Evolutionary conservation across 371 early-diverging fungal genomes (phyloP).

Genomic region (Mortierella sp.): DNA sequence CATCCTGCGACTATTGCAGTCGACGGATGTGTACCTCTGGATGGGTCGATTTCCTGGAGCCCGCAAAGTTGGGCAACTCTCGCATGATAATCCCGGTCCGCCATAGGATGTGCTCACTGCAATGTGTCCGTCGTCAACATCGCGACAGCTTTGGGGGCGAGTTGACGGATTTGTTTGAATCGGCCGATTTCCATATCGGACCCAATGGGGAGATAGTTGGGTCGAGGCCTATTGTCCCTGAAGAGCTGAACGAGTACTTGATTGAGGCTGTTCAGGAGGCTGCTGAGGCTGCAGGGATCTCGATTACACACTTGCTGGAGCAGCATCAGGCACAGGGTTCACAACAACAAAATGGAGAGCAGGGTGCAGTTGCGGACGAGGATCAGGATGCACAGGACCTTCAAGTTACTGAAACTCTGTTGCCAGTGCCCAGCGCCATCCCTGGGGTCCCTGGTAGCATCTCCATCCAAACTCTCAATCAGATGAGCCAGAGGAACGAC

Average conservation of each 20-base stretch:
- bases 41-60: constrained; percentile 53
- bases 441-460: constrained; percentile 19
- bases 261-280: constrained; percentile 57
- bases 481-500: not conserved
- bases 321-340: constrained; percentile 32
- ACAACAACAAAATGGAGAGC: constrained; percentile 2
- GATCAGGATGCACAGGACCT: not conserved
- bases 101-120: constrained; percentile 50
- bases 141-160: constrained; percentile 47
- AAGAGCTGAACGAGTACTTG: constrained; percentile 51
- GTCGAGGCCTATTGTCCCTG: constrained; percentile 40
- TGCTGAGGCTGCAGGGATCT: constrained; percentile 45
- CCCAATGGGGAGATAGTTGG: constrained; percentile 51
- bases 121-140: constrained; percentile 44
- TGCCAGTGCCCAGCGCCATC: not conserved
- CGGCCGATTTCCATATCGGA: constrained; percentile 47
- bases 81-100: constrained; percentile 47
- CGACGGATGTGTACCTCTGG: constrained; percentile 50
- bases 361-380: not conserved
- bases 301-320: constrained; percentile 41
- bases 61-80: constrained; percentile 39
- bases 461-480: constrained; percentile 23
- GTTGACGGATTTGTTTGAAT: constrained; percentile 38
- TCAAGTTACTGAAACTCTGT: not conserved
- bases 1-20: constrained; percentile 41